phyloP scores from a whole-genome alignment of 257 asterid genomes.

The Avicennia marina region DNA sequence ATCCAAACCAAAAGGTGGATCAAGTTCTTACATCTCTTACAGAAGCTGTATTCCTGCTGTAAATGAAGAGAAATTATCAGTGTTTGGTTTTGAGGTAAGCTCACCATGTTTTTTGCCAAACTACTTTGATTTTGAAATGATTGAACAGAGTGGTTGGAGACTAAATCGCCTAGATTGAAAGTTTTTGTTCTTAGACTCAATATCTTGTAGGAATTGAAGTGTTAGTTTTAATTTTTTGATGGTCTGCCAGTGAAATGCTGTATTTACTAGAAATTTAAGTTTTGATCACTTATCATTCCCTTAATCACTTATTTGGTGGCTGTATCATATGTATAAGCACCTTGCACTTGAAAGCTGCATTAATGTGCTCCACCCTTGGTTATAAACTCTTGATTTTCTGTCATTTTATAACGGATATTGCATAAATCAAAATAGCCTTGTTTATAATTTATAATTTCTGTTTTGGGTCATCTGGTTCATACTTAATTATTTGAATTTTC shows the following conservation, averaged over 20 bases:
- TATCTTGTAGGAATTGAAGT: no score
- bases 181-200: neutral
- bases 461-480: no score
- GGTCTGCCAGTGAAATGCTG: no score
- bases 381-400: no score
- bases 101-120: constrained; percentile 7
- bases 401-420: no score
- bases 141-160: neutral
- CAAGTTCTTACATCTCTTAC: constrained; percentile 53
- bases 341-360: neutral
- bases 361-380: no score
- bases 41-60: constrained; percentile 95
- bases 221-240: no score
- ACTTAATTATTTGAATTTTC: neutral
- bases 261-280: neutral
- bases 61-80: constrained; percentile 78
- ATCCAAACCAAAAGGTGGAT: constrained; percentile 37
- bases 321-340: neutral
- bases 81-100: constrained; percentile 85
- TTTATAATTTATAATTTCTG: no score
- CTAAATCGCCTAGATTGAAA: neutral
- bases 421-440: no score
- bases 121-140: neutral
- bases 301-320: neutral
- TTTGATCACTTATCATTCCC: neutral